These are phyloP conservation scores for Gleditsia sinensis DNA, from an alignment of 306 rosid genomes.

Conservation along the genomic window DNA sequence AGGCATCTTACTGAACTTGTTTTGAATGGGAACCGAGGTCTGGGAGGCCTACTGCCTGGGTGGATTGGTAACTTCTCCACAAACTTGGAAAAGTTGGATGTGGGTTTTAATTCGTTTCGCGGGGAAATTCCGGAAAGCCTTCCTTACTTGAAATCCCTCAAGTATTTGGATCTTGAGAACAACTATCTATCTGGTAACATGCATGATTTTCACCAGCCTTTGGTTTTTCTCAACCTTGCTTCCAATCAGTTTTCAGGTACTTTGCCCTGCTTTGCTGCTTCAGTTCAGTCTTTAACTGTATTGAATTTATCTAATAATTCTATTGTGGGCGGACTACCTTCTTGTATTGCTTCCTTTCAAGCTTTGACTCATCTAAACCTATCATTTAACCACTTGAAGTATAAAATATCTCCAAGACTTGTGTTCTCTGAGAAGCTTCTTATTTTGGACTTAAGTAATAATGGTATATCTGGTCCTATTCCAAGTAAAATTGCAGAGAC, in stretches of 20 bases:
- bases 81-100: constrained; percentile 61
- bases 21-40: constrained; percentile 63
- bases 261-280: constrained; percentile 86
- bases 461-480: constrained; percentile 82
- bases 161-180: constrained; percentile 68
- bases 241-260: constrained; percentile 91
- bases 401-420: constrained; percentile 78
- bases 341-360: constrained; percentile 79
- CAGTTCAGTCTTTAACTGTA: constrained; percentile 60
- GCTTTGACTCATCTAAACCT: constrained; percentile 78
- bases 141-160: constrained; percentile 60
- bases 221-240: constrained; percentile 75
- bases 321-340: constrained; percentile 80
- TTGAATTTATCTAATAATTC: constrained; percentile 84
- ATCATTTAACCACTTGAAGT: constrained; percentile 75
- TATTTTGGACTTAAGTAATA: constrained; percentile 90
- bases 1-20: constrained; percentile 64
- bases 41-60: constrained; percentile 72
- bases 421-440: constrained; percentile 86
- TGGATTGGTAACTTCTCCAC: constrained; percentile 92
- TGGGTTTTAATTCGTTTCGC: constrained; percentile 61
- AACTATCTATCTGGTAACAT: constrained; percentile 67
- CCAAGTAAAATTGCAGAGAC: constrained; percentile 79
- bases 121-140: constrained; percentile 82
- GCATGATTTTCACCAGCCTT: constrained; percentile 69